Base-by-base conservation (phyloP, 1,139 yeast genomes). In the Diutina neorugosa region DNA sequence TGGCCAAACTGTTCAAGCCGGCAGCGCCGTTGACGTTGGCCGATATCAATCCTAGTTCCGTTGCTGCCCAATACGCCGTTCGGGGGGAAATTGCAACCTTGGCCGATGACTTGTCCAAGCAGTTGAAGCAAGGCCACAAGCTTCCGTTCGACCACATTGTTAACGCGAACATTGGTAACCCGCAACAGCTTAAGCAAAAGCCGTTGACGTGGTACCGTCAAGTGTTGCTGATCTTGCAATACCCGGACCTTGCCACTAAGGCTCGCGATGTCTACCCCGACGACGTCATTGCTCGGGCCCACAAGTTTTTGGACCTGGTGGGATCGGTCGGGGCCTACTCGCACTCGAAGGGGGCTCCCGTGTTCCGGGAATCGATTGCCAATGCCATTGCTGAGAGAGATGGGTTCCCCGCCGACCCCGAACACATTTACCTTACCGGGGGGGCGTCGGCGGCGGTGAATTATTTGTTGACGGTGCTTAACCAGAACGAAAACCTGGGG, bases 131-230 rank as follows among this genome's bases (percentile, higher is more conserved):
- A 42, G 80, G 87, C 2, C 16, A 27, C 7, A 7, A 16, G 37
- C 71, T 89, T 57, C 96, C 96, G 0, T 94, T 90, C 64, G 72
- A 77, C 51, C 71, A 78, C 57, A 88, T 93, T 60, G 84, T 93
- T 63, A 82, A 81, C 62, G 95, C 97, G 57, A 93, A 94, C 67
- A 93, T 93, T 57, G 98, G 98, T 41, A 94, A 94, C 65, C 98
- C 98, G 1, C 98, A 93, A 68, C 98, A 91, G 65, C 76, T 93
- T 62, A 93, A 88, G 61, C 99, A 93, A 68, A 78, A 83, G 62
- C 98, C 98, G 1, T 74, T 93, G 62, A 88, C 96, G n/a, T 94
- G 94, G 75, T 90, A 89, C 69, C 79, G 98, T 63, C 96, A 91
- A 66, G 96, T 91, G 4, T 72, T 91, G 57, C 80, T 96, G 0